These are phyloP conservation scores for Colletotrichum phormii DNA, from an alignment of 2,329 filamentous ascomycete genomes.

Conservation along the genomic window DNA sequence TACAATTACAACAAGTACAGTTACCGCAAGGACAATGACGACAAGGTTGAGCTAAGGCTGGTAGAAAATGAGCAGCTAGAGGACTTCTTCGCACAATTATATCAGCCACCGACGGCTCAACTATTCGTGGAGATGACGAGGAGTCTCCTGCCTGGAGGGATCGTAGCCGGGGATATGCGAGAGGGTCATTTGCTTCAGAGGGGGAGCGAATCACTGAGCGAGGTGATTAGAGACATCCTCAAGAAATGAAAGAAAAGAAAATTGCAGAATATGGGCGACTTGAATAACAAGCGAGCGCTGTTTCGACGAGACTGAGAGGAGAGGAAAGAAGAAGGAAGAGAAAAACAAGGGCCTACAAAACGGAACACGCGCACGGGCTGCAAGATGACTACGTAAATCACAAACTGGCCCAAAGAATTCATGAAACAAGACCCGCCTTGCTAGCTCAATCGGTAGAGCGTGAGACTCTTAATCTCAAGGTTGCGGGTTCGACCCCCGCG, in stretches of 20 bases:
- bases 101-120: slow-evolving; percentile 37
- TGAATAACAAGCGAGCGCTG: neutral
- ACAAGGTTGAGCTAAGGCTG: slow-evolving; percentile 38
- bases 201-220: slow-evolving; percentile 1
- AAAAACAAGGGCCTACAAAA: too few species aligned
- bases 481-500: slow-evolving; percentile 42
- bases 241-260: neutral
- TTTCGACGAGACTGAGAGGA: neutral
- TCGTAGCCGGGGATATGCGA: slow-evolving; percentile 37
- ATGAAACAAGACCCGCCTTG: slow-evolving; percentile 38
- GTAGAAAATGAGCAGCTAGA: slow-evolving; percentile 41
- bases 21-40: too few species aligned
- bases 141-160: slow-evolving; percentile 41
- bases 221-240: neutral
- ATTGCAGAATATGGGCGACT: neutral
- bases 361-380: too few species aligned
- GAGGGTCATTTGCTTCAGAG: neutral
- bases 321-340: neutral
- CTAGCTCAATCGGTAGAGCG: slow-evolving; percentile 80
- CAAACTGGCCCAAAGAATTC: rapidly evolving
- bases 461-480: slow-evolving; percentile 70
- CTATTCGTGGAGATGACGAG: slow-evolving; percentile 32
- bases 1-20: slow-evolving; percentile 35
- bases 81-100: slow-evolving; percentile 40
- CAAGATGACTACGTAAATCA: rapidly evolving